Percentiles rank a stretch among this genome's conserved stretches.
These are phyloP conservation scores for Rhodosporidiobolus sp. DNA, from an alignment of 768 basidiomycete species.

Conservation along the genomic window DNA sequence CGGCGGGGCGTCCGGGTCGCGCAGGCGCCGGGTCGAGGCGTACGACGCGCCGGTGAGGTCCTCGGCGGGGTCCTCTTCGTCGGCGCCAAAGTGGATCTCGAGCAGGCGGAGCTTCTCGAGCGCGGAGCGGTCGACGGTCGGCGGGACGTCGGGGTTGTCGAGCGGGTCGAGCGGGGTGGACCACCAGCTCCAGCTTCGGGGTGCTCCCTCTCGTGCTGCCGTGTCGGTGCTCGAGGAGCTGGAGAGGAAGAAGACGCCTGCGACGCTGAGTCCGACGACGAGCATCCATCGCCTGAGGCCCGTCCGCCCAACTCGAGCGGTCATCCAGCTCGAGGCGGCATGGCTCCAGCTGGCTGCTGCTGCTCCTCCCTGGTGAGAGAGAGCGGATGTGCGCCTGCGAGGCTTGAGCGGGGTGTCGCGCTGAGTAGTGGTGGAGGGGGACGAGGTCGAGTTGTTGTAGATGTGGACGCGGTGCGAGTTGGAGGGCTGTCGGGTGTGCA, in stretches of 20 bases:
- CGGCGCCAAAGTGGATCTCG: conserved; percentile 38
- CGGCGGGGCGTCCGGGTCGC: conserved; percentile 20
- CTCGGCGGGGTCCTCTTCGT: conserved; percentile 22
- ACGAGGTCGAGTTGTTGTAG: not conserved
- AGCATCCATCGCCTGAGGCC: not conserved
- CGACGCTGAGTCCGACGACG: conserved; percentile 1
- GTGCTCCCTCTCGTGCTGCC: not conserved
- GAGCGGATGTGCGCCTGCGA: not conserved
- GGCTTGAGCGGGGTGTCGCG: not conserved
- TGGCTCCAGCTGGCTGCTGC: no score
- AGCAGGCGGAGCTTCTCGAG: conserved; percentile 42
- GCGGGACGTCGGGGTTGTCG: not conserved
- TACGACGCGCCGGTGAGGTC: conserved; percentile 2
- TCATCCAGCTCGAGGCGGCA: not conserved
- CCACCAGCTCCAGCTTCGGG: not conserved
- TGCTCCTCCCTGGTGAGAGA: not conserved
- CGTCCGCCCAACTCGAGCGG: not conserved
- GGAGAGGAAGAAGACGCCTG: not conserved
- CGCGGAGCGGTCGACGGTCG: conserved; percentile 29
- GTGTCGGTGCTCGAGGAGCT: not conserved
- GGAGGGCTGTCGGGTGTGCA: not conserved
- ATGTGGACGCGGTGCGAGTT: conserved; percentile 2
- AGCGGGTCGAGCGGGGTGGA: not conserved
- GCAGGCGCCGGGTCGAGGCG: not conserved
- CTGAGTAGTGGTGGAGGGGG: not conserved